These are phyloP conservation scores for Trichoderma citrinoviride DNA, from an alignment of 2,329 filamentous ascomycete genomes.

Conservation along the genomic window DNA sequence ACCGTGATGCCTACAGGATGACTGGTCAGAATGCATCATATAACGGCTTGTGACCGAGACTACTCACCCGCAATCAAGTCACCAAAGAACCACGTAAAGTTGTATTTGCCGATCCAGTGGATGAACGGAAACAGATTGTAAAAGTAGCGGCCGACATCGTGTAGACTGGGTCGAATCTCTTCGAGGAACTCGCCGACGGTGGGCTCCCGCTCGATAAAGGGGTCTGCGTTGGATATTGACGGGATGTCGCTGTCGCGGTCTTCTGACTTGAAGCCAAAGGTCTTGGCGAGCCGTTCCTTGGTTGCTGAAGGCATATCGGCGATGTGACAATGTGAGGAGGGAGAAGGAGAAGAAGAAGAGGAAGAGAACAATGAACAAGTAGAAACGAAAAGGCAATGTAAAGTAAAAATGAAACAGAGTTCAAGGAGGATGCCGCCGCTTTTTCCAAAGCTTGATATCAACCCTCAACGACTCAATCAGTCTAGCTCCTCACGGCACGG, in stretches of 20 bases:
- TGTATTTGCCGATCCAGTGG: slow-evolving; percentile 52
- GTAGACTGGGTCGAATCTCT: slow-evolving; percentile 38
- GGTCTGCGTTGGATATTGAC: slow-evolving; percentile 38
- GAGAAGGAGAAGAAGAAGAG: neutral
- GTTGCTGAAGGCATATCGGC: slow-evolving; percentile 20
- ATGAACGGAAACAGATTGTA: slow-evolving; percentile 48
- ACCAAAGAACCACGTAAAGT: slow-evolving; percentile 46
- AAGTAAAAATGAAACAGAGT: neutral
- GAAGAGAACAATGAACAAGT: neutral
- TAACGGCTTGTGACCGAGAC: neutral
- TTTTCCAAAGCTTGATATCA: neutral
- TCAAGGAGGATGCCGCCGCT: neutral
- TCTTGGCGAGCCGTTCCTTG: slow-evolving; percentile 33
- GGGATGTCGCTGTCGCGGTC: slow-evolving; percentile 36
- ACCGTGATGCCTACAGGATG: slow-evolving; percentile 41
- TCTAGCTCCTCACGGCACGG: neutral
- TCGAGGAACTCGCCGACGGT: slow-evolving; percentile 43
- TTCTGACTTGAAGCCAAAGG: slow-evolving; percentile 35
- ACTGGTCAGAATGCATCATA: slow-evolving; percentile 22
- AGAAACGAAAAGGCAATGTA: neutral
- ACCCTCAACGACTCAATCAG: neutral
- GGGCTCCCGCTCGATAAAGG: slow-evolving; percentile 42
- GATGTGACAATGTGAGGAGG: neutral
- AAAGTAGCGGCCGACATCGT: slow-evolving; percentile 36
- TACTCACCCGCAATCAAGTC: slow-evolving; percentile 44